Evolutionary conservation across 352 stramenopile genomes (phyloP).

Genomic region (Globisporangium polare): DNA sequence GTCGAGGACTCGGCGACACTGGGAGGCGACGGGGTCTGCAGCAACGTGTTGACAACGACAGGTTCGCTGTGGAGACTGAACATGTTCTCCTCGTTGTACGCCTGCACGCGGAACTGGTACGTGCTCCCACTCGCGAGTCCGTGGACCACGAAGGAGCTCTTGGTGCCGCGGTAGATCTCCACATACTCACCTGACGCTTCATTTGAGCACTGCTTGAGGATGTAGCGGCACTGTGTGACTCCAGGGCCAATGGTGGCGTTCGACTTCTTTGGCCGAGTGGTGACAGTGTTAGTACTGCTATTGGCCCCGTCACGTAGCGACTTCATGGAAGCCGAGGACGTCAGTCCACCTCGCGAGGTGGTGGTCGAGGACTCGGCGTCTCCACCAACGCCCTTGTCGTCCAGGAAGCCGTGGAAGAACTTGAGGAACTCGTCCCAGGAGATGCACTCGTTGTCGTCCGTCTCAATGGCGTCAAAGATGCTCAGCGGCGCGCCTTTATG

Average conservation of each 20-base stretch:
- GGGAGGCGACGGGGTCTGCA: constrained; percentile 64
- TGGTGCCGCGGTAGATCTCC: constrained; percentile 77
- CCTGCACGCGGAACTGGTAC: constrained; percentile 89
- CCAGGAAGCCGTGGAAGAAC: constrained; percentile 68
- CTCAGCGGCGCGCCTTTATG: constrained; percentile 33
- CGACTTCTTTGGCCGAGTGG: neutral
- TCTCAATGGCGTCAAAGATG: constrained; percentile 89
- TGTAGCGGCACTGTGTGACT: constrained; percentile 48
- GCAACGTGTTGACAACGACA: constrained; percentile 80
- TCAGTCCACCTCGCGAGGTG: neutral
- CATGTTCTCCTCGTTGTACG: constrained; percentile 71
- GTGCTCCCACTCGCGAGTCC: constrained; percentile 74
- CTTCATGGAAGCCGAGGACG: constrained; percentile 8
- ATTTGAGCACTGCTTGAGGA: constrained; percentile 85
- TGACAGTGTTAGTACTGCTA: neutral
- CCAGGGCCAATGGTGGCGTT: constrained; percentile 4
- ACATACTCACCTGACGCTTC: constrained; percentile 80
- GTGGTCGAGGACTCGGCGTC: constrained; percentile 19
- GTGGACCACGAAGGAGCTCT: constrained; percentile 68
- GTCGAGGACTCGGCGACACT: constrained; percentile 27
- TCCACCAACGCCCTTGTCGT: constrained; percentile 24
- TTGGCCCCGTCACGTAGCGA: constrained; percentile 4
- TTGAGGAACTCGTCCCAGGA: constrained; percentile 82
- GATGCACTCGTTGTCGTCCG: constrained; percentile 85
- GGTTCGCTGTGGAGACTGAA: constrained; percentile 67